Conservation (phyloP, 2,329 filamentous ascomycete species). For the Talaromyces sp. region DNA sequence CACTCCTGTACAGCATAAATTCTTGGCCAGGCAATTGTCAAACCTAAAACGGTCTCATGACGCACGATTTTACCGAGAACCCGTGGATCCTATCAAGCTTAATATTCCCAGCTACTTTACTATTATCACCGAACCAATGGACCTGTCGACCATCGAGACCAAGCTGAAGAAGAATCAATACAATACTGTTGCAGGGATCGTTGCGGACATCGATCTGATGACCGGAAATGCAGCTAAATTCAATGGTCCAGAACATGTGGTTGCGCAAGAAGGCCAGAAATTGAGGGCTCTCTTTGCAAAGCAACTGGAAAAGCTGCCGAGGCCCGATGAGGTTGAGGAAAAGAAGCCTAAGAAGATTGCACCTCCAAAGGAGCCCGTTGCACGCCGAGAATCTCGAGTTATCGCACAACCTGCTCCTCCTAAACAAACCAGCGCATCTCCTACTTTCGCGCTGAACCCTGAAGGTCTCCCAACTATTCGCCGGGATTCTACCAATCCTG, state of each 20-base stretch:
- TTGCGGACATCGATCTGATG: slow-evolving; percentile 71
- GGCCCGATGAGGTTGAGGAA: slow-evolving; percentile 56
- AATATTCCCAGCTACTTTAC: slow-evolving; percentile 70
- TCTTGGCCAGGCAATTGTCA: slow-evolving; percentile 37
- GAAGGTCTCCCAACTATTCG: slow-evolving; percentile 78
- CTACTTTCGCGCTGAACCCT: slow-evolving; percentile 70
- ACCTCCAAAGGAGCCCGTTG: slow-evolving; percentile 40
- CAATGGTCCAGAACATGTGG: slow-evolving; percentile 73
- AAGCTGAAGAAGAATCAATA: slow-evolving; percentile 72
- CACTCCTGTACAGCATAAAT: slow-evolving; percentile 43
- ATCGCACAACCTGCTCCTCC: slow-evolving; percentile 43
- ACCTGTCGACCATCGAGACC: slow-evolving; percentile 75
- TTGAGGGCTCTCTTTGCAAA: slow-evolving; percentile 58
- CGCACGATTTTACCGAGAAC: slow-evolving; percentile 68
- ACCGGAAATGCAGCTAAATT: slow-evolving; percentile 74
- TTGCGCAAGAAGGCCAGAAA: slow-evolving; percentile 65
- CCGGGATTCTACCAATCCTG: slow-evolving; percentile 73
- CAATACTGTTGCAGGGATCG: slow-evolving; percentile 65
- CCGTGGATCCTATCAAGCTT: slow-evolving; percentile 73
- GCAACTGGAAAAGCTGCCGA: slow-evolving; percentile 58
- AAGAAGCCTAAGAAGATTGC: slow-evolving; percentile 53
- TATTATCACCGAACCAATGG: slow-evolving; percentile 74
- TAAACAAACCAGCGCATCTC: slow-evolving; percentile 28
- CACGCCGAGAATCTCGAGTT: slow-evolving; percentile 48
- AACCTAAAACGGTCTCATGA: slow-evolving; percentile 78